phyloP scores from a whole-genome alignment of 495 filamentous ascomycete genomes.

The Cladorrhinum samala region DNA sequence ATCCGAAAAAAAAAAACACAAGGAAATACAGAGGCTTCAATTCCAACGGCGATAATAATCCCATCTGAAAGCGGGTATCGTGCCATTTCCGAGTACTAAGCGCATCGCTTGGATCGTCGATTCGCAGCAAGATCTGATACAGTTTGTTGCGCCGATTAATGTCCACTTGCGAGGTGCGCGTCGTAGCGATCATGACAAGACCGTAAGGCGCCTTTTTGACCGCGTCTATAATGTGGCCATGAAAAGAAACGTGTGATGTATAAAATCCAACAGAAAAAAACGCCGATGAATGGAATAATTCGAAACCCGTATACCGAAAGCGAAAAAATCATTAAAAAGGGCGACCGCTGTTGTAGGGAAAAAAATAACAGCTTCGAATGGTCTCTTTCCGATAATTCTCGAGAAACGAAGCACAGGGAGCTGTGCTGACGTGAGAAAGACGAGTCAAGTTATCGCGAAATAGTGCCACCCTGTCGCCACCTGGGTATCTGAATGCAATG shows the following conservation, averaged over 20 bases:
- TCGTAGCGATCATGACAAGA: too few relatives aligned
- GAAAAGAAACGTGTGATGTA: slow-evolving; percentile 13
- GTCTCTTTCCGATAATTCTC: background rate
- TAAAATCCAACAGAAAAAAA: slow-evolving; percentile 20
- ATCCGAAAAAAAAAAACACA: background rate
- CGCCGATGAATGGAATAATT: slow-evolving; percentile 30
- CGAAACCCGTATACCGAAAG: slow-evolving; percentile 28
- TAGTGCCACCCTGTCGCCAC: background rate
- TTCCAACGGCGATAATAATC: background rate
- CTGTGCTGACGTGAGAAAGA: background rate
- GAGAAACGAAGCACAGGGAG: too few relatives aligned
- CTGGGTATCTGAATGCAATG: slow-evolving; percentile 40
- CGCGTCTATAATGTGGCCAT: slow-evolving; percentile 29
- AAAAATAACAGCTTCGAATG: background rate
- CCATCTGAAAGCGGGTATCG: background rate
- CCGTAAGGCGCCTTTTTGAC: too few relatives aligned
- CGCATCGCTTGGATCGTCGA: too few relatives aligned
- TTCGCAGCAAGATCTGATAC: too few relatives aligned
- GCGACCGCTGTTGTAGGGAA: slow-evolving; percentile 11
- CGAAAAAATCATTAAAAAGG: slow-evolving; percentile 25
- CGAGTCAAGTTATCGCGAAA: background rate
- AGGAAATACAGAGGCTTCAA: background rate
- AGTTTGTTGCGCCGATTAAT: too few relatives aligned
- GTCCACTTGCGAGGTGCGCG: too few relatives aligned
- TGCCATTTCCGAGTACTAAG: too few relatives aligned